These are phyloP conservation scores for Alternaria ventricosa DNA, from an alignment of 2,329 filamentous ascomycete genomes.

Conservation along the genomic window DNA sequence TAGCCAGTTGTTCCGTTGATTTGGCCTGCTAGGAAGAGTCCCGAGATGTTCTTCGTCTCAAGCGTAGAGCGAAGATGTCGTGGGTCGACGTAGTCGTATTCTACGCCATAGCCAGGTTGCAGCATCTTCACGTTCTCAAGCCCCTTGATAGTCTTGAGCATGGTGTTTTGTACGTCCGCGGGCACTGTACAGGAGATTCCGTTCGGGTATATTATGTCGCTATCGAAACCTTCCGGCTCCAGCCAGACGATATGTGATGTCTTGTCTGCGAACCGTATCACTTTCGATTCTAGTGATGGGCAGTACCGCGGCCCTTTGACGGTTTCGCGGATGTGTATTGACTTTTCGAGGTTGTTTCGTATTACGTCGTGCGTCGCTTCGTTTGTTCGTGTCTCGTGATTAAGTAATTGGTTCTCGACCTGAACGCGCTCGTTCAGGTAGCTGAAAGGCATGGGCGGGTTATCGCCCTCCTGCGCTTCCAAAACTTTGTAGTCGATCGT, in stretches of 20 bases:
- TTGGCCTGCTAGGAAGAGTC: conserved; percentile 91
- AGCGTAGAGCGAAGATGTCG: conserved; percentile 85
- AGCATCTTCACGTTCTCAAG: conserved; percentile 90
- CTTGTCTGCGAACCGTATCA: conserved; percentile 85
- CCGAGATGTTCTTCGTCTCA: conserved; percentile 89
- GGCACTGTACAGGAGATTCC: conserved; percentile 97
- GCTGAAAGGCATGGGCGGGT: conserved; percentile 88
- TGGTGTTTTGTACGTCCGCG: conserved; percentile 80
- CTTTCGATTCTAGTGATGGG: conserved; percentile 91
- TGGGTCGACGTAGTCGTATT: conserved; percentile 98
- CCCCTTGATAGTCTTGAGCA: conserved; percentile 86
- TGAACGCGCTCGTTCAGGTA: conserved; percentile 82
- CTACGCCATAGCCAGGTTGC: conserved; percentile 94
- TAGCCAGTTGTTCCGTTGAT: conserved; percentile 99
- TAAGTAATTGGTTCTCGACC: conserved; percentile 82
- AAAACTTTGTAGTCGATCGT: conserved; percentile 81
- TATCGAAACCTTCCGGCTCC: conserved; percentile 93
- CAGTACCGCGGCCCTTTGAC: conserved; percentile 95
- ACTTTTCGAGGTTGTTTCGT: conserved; percentile 89
- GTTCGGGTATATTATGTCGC: conserved; percentile 91
- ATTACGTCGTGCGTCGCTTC: conserved; percentile 81
- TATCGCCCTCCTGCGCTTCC: conserved; percentile 78
- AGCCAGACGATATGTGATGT: conserved; percentile 90
- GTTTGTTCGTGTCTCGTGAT: conserved; percentile 88
- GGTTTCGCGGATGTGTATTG: conserved; percentile 93